Evolutionary conservation across 768 basidiomycete species (phyloP).

Genomic region (Naganishia randhawae): DNA sequence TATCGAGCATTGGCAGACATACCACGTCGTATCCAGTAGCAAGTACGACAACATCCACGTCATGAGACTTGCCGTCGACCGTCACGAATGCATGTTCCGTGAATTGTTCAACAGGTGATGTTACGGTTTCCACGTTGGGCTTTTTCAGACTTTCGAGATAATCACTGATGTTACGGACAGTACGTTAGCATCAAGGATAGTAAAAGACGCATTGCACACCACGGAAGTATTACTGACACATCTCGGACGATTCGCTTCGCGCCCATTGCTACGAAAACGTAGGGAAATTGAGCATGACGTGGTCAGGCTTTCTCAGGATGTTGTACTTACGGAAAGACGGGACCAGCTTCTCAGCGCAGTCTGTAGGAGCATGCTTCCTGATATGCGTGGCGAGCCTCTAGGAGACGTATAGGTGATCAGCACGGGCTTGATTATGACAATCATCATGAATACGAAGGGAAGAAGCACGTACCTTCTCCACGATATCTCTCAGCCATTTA

Average conservation of each 20-base stretch:
- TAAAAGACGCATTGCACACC: neutral
- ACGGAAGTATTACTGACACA: slow-evolving; percentile 22
- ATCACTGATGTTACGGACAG: slow-evolving; percentile 18
- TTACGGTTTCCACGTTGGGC: slow-evolving; percentile 32
- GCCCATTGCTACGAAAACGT: slow-evolving; percentile 24
- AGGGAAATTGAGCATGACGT: neutral
- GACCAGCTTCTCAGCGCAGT: slow-evolving; percentile 25
- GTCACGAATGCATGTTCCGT: slow-evolving; percentile 25
- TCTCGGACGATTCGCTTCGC: slow-evolving; percentile 32
- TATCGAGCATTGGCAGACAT: neutral
- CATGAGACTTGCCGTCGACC: slow-evolving; percentile 23
- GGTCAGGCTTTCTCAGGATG: neutral
- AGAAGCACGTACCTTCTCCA: slow-evolving; percentile 27
- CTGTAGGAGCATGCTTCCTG: slow-evolving; percentile 28
- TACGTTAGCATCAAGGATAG: neutral
- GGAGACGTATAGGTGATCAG: neutral
- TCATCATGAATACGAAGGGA: neutral
- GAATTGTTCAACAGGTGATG: slow-evolving; percentile 21
- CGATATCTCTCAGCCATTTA: slow-evolving; percentile 26
- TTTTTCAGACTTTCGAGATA: slow-evolving; percentile 30
- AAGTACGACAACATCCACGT: slow-evolving; percentile 31
- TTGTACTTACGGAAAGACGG: slow-evolving; percentile 31
- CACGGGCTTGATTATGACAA: neutral
- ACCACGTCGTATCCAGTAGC: slow-evolving; percentile 38
- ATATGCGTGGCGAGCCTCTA: slow-evolving; percentile 22